Percentiles rank a stretch among this genome's conserved stretches.
phyloP scores from a whole-genome alignment of 2,329 filamentous ascomycete genomes.

The Neofusicoccum kwambonambiense region DNA sequence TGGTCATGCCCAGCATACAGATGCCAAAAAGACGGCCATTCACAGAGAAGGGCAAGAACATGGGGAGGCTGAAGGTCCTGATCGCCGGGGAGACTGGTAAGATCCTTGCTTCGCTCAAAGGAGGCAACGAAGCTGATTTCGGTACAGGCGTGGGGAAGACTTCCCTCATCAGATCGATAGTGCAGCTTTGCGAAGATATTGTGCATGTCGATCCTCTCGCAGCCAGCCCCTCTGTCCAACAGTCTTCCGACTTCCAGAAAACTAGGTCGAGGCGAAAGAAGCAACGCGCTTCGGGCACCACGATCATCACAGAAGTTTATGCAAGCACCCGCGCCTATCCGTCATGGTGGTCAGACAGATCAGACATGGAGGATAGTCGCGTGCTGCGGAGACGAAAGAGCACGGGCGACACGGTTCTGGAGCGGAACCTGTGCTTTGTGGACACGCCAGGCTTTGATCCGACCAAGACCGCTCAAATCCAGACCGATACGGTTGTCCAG shows the following conservation, averaged over 20 bases:
- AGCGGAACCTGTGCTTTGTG: constrained; percentile 91
- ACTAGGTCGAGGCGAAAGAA: constrained; percentile 28
- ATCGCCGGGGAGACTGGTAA: constrained; percentile 76
- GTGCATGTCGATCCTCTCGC: constrained; percentile 79
- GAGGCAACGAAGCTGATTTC: constrained; percentile 20
- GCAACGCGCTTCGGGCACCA: constrained; percentile 11
- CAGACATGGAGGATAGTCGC: constrained; percentile 66
- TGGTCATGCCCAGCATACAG: constrained; percentile 96
- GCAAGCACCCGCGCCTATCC: constrained; percentile 66
- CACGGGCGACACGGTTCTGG: constrained; percentile 72
- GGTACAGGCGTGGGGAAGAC: constrained; percentile 77
- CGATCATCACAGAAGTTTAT: constrained; percentile 39
- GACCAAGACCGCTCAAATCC: constrained; percentile 39
- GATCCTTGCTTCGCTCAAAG: neutral
- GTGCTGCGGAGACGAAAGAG: constrained; percentile 62
- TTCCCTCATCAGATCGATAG: constrained; percentile 81
- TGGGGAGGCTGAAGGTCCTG: constrained; percentile 87
- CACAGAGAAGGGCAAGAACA: constrained; percentile 76
- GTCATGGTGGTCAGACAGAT: constrained; percentile 69
- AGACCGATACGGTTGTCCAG: constrained; percentile 47
- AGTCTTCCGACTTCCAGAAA: constrained; percentile 25
- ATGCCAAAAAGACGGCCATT: constrained; percentile 90
- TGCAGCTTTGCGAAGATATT: constrained; percentile 84
- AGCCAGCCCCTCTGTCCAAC: constrained; percentile 24
- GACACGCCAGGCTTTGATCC: constrained; percentile 69